These are phyloP conservation scores for Fomitopsis serialis DNA, from an alignment of 768 basidiomycete species.

Conservation along the genomic window DNA sequence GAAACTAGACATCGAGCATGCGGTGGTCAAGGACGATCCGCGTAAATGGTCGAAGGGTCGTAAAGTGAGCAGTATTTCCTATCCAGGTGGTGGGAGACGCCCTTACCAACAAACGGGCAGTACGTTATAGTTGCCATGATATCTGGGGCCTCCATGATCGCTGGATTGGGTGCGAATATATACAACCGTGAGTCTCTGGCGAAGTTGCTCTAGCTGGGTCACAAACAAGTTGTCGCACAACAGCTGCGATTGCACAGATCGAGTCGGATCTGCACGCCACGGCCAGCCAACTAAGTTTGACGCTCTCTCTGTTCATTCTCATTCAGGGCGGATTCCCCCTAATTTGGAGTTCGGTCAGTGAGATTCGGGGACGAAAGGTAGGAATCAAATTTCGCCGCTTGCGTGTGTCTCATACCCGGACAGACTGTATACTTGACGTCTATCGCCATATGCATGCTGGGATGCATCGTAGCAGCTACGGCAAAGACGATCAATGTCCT, in stretches of 20 bases:
- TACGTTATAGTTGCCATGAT: conserved; percentile 40
- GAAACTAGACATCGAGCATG: conserved; percentile 24
- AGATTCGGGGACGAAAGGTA: conserved; percentile 73
- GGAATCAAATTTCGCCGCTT: conserved; percentile 37
- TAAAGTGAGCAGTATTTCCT: conserved; percentile 12
- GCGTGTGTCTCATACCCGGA: conserved; percentile 10
- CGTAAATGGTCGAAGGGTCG: conserved; percentile 21
- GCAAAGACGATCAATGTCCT: conserved; percentile 49
- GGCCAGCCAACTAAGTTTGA: conserved; percentile 56
- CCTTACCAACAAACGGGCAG: background rate
- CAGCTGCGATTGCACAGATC: conserved; percentile 63
- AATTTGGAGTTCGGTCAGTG: conserved; percentile 64
- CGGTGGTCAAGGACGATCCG: conserved; percentile 20
- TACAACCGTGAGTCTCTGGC: conserved; percentile 51
- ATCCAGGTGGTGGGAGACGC: too few relatives aligned
- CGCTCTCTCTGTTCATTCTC: conserved; percentile 67
- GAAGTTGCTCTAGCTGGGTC: background rate
- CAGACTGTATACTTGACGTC: conserved; percentile 53
- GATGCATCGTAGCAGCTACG: conserved; percentile 50
- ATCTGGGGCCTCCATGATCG: conserved; percentile 49
- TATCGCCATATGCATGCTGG: conserved; percentile 46
- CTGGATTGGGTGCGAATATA: conserved; percentile 52
- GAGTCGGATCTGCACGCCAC: conserved; percentile 55
- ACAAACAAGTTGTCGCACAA: background rate
- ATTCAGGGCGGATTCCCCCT: conserved; percentile 66